Conservation (phyloP, 2,329 filamentous ascomycete species). For the Fusarium decemcellulare region DNA sequence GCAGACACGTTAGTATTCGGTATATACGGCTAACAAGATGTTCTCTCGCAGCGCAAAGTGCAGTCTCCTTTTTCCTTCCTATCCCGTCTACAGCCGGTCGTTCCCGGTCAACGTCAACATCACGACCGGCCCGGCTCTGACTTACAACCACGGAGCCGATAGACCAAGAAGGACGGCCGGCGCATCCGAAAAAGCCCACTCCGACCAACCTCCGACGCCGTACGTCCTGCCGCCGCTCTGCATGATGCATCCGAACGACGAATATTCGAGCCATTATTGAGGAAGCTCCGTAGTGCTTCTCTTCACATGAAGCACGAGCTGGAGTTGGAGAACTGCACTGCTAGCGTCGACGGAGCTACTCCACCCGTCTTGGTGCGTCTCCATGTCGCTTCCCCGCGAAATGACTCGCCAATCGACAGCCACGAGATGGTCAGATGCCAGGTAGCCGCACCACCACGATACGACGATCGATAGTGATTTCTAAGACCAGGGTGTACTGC, state of each 20-base stretch:
- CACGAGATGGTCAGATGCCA: slow-evolving; percentile 41
- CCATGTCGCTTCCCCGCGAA: slow-evolving; percentile 23
- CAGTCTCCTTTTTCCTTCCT: slow-evolving; percentile 30
- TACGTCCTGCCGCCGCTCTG: not conserved
- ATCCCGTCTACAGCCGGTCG: slow-evolving; percentile 5
- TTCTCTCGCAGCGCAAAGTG: not conserved
- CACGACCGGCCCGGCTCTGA: slow-evolving; percentile 27
- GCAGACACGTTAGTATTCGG: too few species aligned
- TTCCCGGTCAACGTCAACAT: slow-evolving; percentile 19
- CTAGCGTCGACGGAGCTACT: slow-evolving; percentile 1
- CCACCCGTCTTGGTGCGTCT: slow-evolving; percentile 2
- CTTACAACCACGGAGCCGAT: slow-evolving; percentile 13
- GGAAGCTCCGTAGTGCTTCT: not conserved
- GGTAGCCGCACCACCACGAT: slow-evolving; percentile 29
- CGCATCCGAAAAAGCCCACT: not conserved
- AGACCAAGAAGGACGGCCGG: not conserved
- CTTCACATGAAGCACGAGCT: not conserved
- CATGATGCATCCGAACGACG: not conserved
- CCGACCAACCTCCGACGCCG: slow-evolving; percentile 1
- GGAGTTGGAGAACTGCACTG: not conserved
- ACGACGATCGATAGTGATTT: not conserved
- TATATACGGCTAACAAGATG: too few species aligned
- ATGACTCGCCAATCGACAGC: slow-evolving; percentile 38
- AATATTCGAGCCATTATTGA: not conserved
- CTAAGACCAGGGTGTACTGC: not conserved